These are phyloP conservation scores for Pseudogymnoascus sp. DNA, from an alignment of 2,329 filamentous ascomycete genomes.

Conservation along the genomic window DNA sequence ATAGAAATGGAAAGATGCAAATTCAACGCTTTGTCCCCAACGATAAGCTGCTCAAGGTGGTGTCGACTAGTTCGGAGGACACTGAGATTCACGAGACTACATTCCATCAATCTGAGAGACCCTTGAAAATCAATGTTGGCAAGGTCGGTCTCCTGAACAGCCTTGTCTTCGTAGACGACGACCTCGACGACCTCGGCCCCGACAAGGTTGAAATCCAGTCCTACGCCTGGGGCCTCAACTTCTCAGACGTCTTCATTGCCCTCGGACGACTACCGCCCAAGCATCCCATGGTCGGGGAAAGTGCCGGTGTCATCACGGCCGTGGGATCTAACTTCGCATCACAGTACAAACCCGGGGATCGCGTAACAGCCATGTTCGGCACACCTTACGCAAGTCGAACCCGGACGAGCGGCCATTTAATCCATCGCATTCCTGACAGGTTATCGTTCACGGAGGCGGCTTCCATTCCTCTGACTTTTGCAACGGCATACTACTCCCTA, in stretches of 20 bases:
- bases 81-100: neutral
- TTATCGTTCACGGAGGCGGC: slow-evolving; percentile 34
- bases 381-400: neutral
- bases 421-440: slow-evolving; percentile 30
- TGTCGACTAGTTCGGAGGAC: neutral
- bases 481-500: slow-evolving; percentile 39
- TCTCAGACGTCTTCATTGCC: slow-evolving; percentile 21
- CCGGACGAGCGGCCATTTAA: neutral
- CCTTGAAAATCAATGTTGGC: neutral
- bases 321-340: slow-evolving; percentile 20
- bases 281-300: neutral
- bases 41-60: neutral
- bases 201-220: slow-evolving; percentile 14
- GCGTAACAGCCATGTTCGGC: slow-evolving; percentile 15
- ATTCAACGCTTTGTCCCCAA: neutral
- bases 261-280: slow-evolving; percentile 13
- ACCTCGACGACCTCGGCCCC: neutral
- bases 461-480: slow-evolving; percentile 33
- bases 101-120: neutral
- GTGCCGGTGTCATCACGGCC: slow-evolving; percentile 20
- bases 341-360: slow-evolving; percentile 22
- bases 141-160: neutral
- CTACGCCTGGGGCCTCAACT: slow-evolving; percentile 16
- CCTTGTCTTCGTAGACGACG: neutral
- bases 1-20: neutral